Evolutionary conservation across 768 basidiomycete genomes (phyloP), one percentile per base, ranked within the genome.

Genomic region (Coprinopsis cinerea): DNA sequence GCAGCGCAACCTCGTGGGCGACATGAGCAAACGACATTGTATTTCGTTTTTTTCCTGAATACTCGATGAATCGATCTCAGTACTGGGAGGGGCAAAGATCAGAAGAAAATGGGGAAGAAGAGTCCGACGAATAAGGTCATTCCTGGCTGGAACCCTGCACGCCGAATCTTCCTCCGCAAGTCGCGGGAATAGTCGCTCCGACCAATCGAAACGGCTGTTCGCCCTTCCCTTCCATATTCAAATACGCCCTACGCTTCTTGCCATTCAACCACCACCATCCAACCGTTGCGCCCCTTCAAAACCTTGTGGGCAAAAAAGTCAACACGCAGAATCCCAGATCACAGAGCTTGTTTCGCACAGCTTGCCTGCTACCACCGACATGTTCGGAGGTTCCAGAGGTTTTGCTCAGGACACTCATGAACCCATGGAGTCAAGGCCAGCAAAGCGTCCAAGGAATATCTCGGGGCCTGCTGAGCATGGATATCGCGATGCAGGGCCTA

Each of bases 381-480:
- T 68, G 64, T 53, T 61, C 25, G 58, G 59, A 26, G 49, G 43
- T 44, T 44, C 53, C 25, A 24, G 52, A 32, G 60, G 55, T 30
- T 57, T 54, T 44, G 46, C 36, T n/a, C 53, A 51, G 32, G 51
- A 54, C 14, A 36, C 18, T 25, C 55, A 53, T 35, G 49, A 52
- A 6, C 41, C 45, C 18, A 51, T 43, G 49, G 47, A 35, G 11
- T 37, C 44, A 13, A 59, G 68, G 22, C 69, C 68, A 18, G 48
- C 56, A 22, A 71, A 71, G 52, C 62, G 69, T 20, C 61, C 65
- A 1, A 60, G 69, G 35, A 66, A 63, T 49, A 42, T 56, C 6
- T 61, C 60, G 5, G 54, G 55, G 17, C 43, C 49, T 22, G 53
- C 48, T 14, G 57, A 57, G 23, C 34, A 52, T 22, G 41, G 39